Base-by-base conservation (phyloP, 129 eudicot genomes). In the Calendula officinalis region DNA sequence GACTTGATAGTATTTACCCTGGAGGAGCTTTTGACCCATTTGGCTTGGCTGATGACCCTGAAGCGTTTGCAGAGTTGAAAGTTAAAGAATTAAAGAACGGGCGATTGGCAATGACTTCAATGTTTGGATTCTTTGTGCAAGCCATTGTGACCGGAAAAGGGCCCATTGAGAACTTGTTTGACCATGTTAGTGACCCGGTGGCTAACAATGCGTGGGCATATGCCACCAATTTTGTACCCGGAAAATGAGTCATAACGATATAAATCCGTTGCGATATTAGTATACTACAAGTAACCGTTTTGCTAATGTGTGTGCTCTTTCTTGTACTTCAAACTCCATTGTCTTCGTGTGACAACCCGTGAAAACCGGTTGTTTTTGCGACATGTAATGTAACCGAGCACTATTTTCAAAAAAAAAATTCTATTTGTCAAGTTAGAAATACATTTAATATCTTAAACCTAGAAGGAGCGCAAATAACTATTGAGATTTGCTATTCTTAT, bases 61-160 rank as follows among this genome's bases (percentile, higher is more conserved):
- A 81, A 43, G 82, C 84, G 2, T 85, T 85, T 66, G 87, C 87
- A 3, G 87, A 78, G 61, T 57, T 85, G 68, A 85, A 85, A 84
- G 91, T 85, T 7, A 85, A 85, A 56, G 91, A 85, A 59, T 7
- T 85, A 39, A 85, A 85, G 82, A 85, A 85, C 47, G 91, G 84
- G 11, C 13, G 91, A 36, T 74, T 85, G 77, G 82, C 91, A 1
- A 85, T 85, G 91, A 74, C 74, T 60, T 84, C 91, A 1, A 81
- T 78, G 84, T 85, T 81, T 37, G 87, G 87, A 7, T 85, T 85
- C 83, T 81, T 85, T 66, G 87, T 84, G 5, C 91, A 84, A 22
- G 91, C 91, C 42, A 81, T 84, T 63, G 91, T 81, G 1, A 81
- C 91, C 7, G 86, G 87, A 54, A 84, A 84, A 67, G 91, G 87